These are phyloP conservation scores for Xylariaceae sp. DNA, from an alignment of 2,329 filamentous ascomycete species.

Conservation along the genomic window DNA sequence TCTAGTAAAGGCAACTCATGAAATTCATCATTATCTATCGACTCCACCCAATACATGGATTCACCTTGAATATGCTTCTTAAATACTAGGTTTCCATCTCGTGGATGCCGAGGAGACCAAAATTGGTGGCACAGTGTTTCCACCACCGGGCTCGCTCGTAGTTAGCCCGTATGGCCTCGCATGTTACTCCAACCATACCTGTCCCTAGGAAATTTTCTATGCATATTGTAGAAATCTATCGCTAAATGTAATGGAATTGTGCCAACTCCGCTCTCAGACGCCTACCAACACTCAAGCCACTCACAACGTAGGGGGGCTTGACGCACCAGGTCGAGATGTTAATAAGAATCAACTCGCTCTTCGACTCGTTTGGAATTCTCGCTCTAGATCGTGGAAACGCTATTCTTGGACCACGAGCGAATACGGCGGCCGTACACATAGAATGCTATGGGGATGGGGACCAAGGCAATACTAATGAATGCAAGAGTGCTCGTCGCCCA, in stretches of 20 bases:
- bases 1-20: no score
- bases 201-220: neutral
- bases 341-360: no score
- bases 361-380: no score
- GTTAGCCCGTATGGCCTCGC: neutral
- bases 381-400: slow-evolving; percentile 9
- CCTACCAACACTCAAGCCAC: no score
- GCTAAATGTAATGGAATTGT: neutral
- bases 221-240: neutral
- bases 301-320: no score
- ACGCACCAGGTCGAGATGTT: no score
- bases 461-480: slow-evolving; percentile 24
- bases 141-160: no score
- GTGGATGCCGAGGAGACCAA: no score
- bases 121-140: no score
- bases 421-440: slow-evolving; percentile 17
- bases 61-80: neutral
- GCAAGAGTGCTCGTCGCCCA: slow-evolving; percentile 24
- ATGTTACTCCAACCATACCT: neutral
- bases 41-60: slow-evolving; percentile 9
- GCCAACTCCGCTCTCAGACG: neutral
- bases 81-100: no score
- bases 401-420: slow-evolving; percentile 26
- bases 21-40: no score
- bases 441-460: slow-evolving; percentile 21